Evolutionary conservation across 305 asterid genomes (phyloP), one percentile per base, ranked within the genome.

Genomic region (Rubia peregrina): DNA sequence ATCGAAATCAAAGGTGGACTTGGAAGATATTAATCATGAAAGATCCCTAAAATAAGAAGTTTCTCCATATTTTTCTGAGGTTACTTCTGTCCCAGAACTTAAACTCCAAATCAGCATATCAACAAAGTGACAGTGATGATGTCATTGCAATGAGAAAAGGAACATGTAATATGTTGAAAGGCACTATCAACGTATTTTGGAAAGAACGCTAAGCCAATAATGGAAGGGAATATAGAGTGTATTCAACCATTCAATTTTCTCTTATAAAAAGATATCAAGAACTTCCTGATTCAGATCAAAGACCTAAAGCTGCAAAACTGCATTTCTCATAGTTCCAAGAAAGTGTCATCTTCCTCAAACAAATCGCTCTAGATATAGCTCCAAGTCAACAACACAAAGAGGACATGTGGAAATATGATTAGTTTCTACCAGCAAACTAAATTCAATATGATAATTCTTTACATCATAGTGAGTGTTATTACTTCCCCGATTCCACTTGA

Each of bases 11-110:
- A 38, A 9, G 72, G 64, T 22, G 57, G 56, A 8, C 56, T 61
- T n/a, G 42, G 56, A 11, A 63, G 57, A 48, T 24, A 26, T 24
- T 60, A 21, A 26, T 63, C 66, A 22, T 66, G 10, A 24, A 43
- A n/a, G 46, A 59, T 41, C 12, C 44, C 16, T 42, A 13, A 73
- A 65, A 49, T 55, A 8, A 22, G 70, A 67, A 49, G 51, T 53
- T 24, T n/a, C 43, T 21, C n/a, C 19, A 49, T 19, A 42, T 9
- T 64, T 26, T 0, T n/a, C 33, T 41, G n/a, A 48, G 49, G 21
- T n/a, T 0, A 71, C 53, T 60, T 43, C 38, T 63, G 62, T 36
- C 51, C 41, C 36, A 48, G 17, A 30, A 51, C 46, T 38, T 51
- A 24, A 65, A 56, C 30, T 22, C 63, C 26, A 46, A 73, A 73